Evolutionary conservation across 1,139 yeast genomes (phyloP).

Genomic region (Hansenula lynferdii): DNA sequence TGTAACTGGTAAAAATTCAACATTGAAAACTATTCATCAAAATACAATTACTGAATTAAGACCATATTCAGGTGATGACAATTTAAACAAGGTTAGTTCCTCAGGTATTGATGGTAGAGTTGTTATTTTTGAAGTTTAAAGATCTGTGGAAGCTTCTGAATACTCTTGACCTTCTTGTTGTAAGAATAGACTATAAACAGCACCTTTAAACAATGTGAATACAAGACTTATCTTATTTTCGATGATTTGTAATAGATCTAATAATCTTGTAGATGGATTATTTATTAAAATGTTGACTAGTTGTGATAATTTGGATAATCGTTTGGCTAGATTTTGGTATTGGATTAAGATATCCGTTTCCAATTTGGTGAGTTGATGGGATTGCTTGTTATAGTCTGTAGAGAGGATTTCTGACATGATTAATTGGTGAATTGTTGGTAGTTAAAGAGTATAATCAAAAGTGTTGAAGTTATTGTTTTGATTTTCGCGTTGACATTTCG

Average conservation of each 20-base stretch:
- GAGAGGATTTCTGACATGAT: conserved; percentile 12
- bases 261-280: conserved; percentile 26
- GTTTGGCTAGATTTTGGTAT: conserved; percentile 43
- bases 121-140: conserved; percentile 45
- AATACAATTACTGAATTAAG: conserved; percentile 77
- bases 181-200: conserved; percentile 54
- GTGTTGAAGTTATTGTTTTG: too few species aligned
- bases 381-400: conserved; percentile 27
- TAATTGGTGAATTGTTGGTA: background rate
- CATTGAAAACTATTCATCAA: conserved; percentile 79
- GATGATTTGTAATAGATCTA: conserved; percentile 48
- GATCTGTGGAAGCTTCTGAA: conserved; percentile 10
- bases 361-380: conserved; percentile 30
- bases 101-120: conserved; percentile 90
- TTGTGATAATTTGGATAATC: conserved; percentile 26
- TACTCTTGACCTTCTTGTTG: conserved; percentile 32
- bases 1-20: conserved; percentile 46
- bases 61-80: conserved; percentile 36
- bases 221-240: conserved; percentile 63
- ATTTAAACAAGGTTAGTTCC: conserved; percentile 53
- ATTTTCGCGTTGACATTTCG: too few species aligned
- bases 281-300: conserved; percentile 15
- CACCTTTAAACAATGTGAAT: conserved; percentile 62
- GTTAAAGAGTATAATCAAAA: too few species aligned
- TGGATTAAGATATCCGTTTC: conserved; percentile 40